Base-by-base conservation (phyloP, 768 basidiomycete species). In the Phaeotremella skinneri region DNA sequence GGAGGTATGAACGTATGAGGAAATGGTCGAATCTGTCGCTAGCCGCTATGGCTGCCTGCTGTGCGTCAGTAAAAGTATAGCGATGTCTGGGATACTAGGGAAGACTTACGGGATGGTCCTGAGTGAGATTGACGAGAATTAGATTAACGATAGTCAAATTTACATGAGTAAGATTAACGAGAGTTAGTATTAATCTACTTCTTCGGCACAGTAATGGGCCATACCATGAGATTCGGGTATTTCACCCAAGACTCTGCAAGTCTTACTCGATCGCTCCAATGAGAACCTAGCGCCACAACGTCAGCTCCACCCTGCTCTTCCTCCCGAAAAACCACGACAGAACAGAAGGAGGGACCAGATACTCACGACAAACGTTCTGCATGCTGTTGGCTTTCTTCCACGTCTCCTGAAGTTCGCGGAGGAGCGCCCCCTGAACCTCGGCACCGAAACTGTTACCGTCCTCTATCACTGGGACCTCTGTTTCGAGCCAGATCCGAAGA, bases 361-460 rank as follows among this genome's bases (percentile, higher is more conserved):
- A 52, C 51, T 30, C 43, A 31, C 65, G 32, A 13, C 45, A 48
- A 6, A 58, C 53, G 45, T 64, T 70, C 30, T 66, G 62, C 30
- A 67, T 65, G 3, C 13, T 49, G 31, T 66, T 66, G 20, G 58
- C 41, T 23, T 54, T 55, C 27, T 59, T 64, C n/a, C 55, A 58
- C 6, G 53, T 52, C 4, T 62, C 56, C 2, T 55, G 49, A 13
- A 70, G 43, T 39, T 68, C 62, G 16, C 47, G 34, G 43, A 70
- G 59, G 31, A 70, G 52, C 26, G 66, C 58, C 25, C 37, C 54
- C 53, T 73, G 71, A 17, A 73, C 71, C n/a, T 73, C 71, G 45
- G 68, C 34, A 68, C 69, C 69, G 52, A 71, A 74, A 3, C 61
- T 66, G 47, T 74, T 74, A 6, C 72, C 69, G 50, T 74, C 72